Evolutionary conservation across 2,329 filamentous ascomycete genomes (phyloP).

Genomic region (Pyrenophora graminea): DNA sequence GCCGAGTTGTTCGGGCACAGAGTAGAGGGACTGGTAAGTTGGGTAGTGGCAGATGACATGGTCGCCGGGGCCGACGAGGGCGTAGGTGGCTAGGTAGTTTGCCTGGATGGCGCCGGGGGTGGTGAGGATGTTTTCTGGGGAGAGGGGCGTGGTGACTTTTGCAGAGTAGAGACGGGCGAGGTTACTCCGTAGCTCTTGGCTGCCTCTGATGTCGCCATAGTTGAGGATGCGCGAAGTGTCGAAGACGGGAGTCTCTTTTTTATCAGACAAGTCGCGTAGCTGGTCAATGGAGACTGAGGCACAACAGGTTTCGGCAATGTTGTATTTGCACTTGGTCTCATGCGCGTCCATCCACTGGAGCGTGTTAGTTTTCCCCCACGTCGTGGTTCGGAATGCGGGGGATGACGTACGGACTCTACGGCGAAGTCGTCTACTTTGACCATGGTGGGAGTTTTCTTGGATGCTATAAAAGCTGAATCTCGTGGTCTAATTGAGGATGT

Average conservation of each 20-base stretch:
- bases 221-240: conserved; percentile 64
- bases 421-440: conserved; percentile 66
- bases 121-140: conserved; percentile 70
- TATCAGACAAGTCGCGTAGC: conserved; percentile 62
- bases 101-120: conserved; percentile 81
- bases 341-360: conserved; percentile 62
- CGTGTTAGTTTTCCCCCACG: conserved; percentile 15
- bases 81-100: conserved; percentile 80
- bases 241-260: conserved; percentile 55
- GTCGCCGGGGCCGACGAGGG: conserved; percentile 72
- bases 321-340: conserved; percentile 60
- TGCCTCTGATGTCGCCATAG: conserved; percentile 75
- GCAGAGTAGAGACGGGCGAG: conserved; percentile 69
- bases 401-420: conserved; percentile 67
- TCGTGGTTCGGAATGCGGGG: conserved; percentile 22
- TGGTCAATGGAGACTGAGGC: conserved; percentile 74
- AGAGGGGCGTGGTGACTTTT: conserved; percentile 54
- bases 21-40: conserved; percentile 80
- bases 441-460: conserved; percentile 47
- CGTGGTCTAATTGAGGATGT: too few relatives aligned
- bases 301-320: conserved; percentile 80
- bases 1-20: conserved; percentile 73
- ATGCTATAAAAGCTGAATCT: too few relatives aligned
- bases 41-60: conserved; percentile 87
- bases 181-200: conserved; percentile 63